phyloP scores from a whole-genome alignment of 2,329 filamentous ascomycete genomes.

The Cladosporium velox region DNA sequence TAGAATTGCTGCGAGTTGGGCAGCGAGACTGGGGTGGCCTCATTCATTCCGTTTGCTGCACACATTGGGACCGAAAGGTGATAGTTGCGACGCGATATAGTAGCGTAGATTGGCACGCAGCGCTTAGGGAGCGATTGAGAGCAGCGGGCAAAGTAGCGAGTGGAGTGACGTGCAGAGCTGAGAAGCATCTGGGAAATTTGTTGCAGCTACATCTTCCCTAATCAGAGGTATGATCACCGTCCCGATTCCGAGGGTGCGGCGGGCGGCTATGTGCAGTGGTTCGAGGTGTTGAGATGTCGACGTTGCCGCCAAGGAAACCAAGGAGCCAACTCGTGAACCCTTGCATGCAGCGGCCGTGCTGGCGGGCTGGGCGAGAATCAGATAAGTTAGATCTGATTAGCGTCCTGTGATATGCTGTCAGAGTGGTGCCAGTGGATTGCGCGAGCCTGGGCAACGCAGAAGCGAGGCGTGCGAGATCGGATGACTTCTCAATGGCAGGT shows the following conservation, averaged over 20 bases:
- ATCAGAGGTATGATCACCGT: neutral
- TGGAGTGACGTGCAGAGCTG: conserved; percentile 1
- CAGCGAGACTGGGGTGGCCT: conserved; percentile 11
- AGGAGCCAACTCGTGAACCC: conserved; percentile 14
- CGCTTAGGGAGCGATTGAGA: neutral
- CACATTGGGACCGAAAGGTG: neutral
- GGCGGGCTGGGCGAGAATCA: conserved; percentile 20
- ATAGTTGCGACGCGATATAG: neutral
- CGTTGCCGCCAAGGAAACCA: conserved; percentile 20
- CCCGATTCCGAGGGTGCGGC: neutral
- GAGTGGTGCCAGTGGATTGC: conserved; percentile 14
- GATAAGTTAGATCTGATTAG: conserved; percentile 21
- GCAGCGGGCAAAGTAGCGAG: neutral
- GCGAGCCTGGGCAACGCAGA: conserved; percentile 11
- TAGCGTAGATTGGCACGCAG: conserved; percentile 5
- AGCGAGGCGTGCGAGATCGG: conserved; percentile 14
- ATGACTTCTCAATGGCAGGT: neutral
- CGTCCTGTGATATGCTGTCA: conserved; percentile 14
- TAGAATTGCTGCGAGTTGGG: conserved; percentile 19
- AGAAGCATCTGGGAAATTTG: conserved; percentile 4
- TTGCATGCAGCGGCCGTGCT: conserved; percentile 13
- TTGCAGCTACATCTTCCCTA: neutral
- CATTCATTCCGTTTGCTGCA: neutral
- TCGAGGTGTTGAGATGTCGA: conserved; percentile 15
- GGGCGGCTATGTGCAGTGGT: neutral